phyloP scores from a whole-genome alignment of 441 rosid genomes.

The Viola pubescens region DNA sequence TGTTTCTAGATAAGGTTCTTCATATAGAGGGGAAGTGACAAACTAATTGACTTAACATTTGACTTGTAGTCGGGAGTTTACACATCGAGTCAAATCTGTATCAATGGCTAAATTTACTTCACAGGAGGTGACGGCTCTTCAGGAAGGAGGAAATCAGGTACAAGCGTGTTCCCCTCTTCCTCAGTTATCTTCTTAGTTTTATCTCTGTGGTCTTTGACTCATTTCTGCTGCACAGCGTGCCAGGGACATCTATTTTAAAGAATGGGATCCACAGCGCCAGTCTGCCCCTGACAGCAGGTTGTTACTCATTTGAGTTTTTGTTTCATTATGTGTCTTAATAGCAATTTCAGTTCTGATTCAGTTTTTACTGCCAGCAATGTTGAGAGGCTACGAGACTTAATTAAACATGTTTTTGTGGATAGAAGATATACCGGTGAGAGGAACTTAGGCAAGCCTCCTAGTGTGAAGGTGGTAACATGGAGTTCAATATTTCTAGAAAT shows the following conservation, averaged over 20 bases:
- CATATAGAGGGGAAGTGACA: conserved; percentile 3
- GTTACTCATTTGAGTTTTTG: conserved; percentile 11
- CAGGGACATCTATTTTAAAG: conserved; percentile 76
- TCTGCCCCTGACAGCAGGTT: conserved; percentile 84
- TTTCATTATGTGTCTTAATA: conserved; percentile 9
- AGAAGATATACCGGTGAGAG: conserved; percentile 68
- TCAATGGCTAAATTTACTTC: conserved; percentile 93
- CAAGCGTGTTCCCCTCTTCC: neutral
- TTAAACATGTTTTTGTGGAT: conserved; percentile 87
- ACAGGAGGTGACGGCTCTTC: conserved; percentile 77
- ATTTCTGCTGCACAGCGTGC: conserved; percentile 46
- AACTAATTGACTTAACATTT: conserved; percentile 15
- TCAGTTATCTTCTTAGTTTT: conserved; percentile 8
- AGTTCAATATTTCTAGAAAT: neutral
- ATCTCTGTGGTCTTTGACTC: conserved; percentile 8
- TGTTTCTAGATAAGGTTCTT: neutral
- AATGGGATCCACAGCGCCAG: conserved; percentile 75
- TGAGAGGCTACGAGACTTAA: conserved; percentile 73
- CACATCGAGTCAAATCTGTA: conserved; percentile 88
- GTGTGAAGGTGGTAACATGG: conserved; percentile 46
- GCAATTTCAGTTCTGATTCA: conserved; percentile 23
- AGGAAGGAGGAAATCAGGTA: conserved; percentile 95
- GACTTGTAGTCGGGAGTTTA: conserved; percentile 74
- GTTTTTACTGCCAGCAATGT: conserved; percentile 52
- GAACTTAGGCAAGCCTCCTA: conserved; percentile 74